Percentiles rank a stretch among this genome's conserved stretches.
Evolutionary conservation across 768 basidiomycete species (phyloP).

Genomic region (Mrakia frigida): DNA sequence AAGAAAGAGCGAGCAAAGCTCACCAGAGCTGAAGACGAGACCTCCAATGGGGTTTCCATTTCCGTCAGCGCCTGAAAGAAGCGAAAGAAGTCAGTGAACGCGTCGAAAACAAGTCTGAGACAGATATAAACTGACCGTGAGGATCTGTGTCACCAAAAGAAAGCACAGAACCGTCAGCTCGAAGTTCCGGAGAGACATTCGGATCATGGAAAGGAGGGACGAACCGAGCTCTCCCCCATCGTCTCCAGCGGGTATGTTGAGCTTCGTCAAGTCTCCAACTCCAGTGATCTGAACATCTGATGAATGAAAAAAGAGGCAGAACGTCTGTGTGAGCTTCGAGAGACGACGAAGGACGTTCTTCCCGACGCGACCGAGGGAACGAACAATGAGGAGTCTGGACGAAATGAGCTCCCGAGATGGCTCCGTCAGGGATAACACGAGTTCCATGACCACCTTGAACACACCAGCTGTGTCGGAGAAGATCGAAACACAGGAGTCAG

Average conservation of each 20-base stretch:
- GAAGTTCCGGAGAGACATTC: not conserved
- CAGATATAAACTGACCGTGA: no score
- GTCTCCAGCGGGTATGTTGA: slow-evolving; percentile 62
- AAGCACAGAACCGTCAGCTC: no score
- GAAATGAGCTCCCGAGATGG: slow-evolving; percentile 39
- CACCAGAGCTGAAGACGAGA: slow-evolving; percentile 58
- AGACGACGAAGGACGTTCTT: not conserved
- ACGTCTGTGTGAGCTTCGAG: not conserved
- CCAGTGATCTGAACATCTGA: slow-evolving; percentile 50
- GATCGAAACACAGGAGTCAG: not conserved
- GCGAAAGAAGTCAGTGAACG: not conserved
- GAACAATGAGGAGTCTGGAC: slow-evolving; percentile 34
- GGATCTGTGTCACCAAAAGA: no score
- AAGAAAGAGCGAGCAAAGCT: not conserved
- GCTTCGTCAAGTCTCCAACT: slow-evolving; percentile 58
- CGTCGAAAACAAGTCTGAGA: no score
- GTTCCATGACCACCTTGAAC: slow-evolving; percentile 49
- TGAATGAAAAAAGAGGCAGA: no score
- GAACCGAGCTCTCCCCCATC: slow-evolving; percentile 56
- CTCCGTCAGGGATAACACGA: slow-evolving; percentile 36
- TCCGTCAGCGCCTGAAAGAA: slow-evolving; percentile 33
- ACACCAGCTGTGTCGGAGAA: slow-evolving; percentile 53
- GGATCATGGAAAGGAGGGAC: no score
- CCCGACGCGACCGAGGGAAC: not conserved
- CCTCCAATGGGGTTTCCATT: slow-evolving; percentile 54